phyloP scores from a whole-genome alignment of 768 basidiomycete species.

The Serendipita vermifera region DNA sequence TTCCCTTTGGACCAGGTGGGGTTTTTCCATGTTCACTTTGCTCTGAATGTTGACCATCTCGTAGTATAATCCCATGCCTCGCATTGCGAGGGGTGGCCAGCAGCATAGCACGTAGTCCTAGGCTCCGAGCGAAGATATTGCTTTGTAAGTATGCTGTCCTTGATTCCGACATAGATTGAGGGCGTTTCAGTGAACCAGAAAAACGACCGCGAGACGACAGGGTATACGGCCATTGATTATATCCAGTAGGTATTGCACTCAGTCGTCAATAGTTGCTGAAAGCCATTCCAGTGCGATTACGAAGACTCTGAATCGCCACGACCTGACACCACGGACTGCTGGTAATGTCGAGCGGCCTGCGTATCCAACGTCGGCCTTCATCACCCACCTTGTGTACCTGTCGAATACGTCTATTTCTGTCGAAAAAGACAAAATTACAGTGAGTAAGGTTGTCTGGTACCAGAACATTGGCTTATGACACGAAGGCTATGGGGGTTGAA shows the following conservation, averaged over 20 bases:
- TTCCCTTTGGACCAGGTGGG: conserved; percentile 84
- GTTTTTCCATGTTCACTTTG: neutral
- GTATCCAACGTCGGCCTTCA: conserved; percentile 65
- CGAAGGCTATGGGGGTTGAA: conserved; percentile 9
- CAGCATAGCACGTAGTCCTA: conserved; percentile 59
- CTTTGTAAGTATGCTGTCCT: conserved; percentile 41
- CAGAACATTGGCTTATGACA: neutral
- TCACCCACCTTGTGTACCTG: conserved; percentile 76
- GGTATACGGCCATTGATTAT: conserved; percentile 75
- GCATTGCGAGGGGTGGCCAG: conserved; percentile 68
- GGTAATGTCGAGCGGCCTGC: conserved; percentile 22
- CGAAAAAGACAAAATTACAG: conserved; percentile 47
- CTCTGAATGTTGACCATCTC: no score
- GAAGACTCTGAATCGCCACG: conserved; percentile 44
- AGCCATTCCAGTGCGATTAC: conserved; percentile 42
- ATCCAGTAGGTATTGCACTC: conserved; percentile 39
- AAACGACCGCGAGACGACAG: conserved; percentile 85
- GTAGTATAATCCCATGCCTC: conserved; percentile 82
- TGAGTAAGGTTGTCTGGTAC: conserved; percentile 26
- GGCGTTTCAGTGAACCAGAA: conserved; percentile 54
- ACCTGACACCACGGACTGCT: conserved; percentile 9
- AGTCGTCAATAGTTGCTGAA: neutral
- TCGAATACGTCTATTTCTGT: conserved; percentile 49
- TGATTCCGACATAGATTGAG: neutral
- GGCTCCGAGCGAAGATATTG: conserved; percentile 69